Evolutionary conservation across 495 filamentous ascomycete genomes (phyloP).

Genomic region (Aspergillus heteromorphus): DNA sequence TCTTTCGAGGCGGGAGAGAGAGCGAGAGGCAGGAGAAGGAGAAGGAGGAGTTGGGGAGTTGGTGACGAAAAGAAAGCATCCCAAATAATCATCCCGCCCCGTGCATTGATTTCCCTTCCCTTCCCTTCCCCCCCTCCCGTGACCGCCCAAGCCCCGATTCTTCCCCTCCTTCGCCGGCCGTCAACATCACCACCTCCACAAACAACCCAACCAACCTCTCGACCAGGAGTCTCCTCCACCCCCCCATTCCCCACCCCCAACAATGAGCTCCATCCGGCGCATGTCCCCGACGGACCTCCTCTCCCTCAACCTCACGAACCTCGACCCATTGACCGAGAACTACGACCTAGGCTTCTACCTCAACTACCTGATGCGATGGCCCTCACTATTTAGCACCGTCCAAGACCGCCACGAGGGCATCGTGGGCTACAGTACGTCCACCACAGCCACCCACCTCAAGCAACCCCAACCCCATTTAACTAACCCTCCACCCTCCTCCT

Average conservation of each 20-base stretch:
- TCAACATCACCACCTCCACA: slow-evolving; percentile 6
- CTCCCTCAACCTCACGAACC: slow-evolving; percentile 76
- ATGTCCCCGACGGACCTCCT: slow-evolving; percentile 71
- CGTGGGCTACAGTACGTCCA: slow-evolving; percentile 89
- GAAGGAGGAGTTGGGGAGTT: not conserved
- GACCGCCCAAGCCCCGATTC: slow-evolving; percentile 23
- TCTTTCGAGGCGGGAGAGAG: not conserved
- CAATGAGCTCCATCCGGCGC: slow-evolving; percentile 64
- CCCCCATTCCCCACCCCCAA: slow-evolving; percentile 10
- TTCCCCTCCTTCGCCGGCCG: slow-evolving; percentile 4
- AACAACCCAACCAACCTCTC: no score
- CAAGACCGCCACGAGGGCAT: slow-evolving; percentile 77
- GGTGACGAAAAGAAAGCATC: no score
- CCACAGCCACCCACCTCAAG: no score
- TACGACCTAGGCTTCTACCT: slow-evolving; percentile 94
- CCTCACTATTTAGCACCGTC: slow-evolving; percentile 81
- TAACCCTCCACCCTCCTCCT: not conserved
- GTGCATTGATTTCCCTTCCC: slow-evolving; percentile 7
- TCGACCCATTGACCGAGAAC: slow-evolving; percentile 92
- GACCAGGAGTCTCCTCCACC: not conserved
- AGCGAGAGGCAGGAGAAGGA: not conserved
- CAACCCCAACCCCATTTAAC: slow-evolving; percentile 4
- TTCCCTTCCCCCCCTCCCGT: no score
- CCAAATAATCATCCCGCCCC: not conserved
- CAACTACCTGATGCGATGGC: slow-evolving; percentile 92